These are phyloP conservation scores for Cruciata laevipes DNA, from an alignment of 257 asterid species.

Conservation along the genomic window DNA sequence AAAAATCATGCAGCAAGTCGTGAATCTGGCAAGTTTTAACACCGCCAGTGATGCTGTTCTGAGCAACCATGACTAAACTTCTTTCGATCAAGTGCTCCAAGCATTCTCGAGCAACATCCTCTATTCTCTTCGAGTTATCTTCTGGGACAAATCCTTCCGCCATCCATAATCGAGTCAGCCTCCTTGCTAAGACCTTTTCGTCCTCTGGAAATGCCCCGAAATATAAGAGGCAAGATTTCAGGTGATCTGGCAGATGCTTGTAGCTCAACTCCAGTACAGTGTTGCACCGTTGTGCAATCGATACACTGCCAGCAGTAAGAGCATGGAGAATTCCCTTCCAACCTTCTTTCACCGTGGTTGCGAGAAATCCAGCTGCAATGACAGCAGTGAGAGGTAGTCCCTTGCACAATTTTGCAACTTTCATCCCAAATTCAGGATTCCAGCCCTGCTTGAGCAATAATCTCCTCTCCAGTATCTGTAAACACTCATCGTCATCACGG, in stretches of 20 bases:
- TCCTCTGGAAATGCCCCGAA: background rate
- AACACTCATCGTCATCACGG: background rate
- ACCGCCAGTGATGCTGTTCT: background rate
- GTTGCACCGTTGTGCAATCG: too few relatives aligned
- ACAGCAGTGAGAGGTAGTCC: background rate
- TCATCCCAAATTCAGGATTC: background rate
- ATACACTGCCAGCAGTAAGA: too few relatives aligned
- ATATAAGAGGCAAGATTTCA: background rate
- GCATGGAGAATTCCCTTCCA: too few relatives aligned
- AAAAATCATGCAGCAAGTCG: background rate
- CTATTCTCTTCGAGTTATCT: background rate
- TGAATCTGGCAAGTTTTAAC: background rate
- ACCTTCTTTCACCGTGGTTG: too few relatives aligned
- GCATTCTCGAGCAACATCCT: background rate
- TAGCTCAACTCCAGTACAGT: background rate
- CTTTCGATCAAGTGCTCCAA: background rate
- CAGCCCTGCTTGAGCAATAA: background rate
- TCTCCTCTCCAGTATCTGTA: background rate
- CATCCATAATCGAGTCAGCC: background rate
- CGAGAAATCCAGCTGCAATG: background rate
- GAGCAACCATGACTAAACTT: slow-evolving; percentile 1
- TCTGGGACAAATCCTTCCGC: background rate
- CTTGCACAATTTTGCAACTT: background rate
- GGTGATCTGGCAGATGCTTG: background rate
- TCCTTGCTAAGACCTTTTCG: background rate